Percentiles rank a stretch among this genome's conserved stretches.
These are phyloP conservation scores for Lentinula sp. DNA, from an alignment of 768 basidiomycete species.

Conservation along the genomic window DNA sequence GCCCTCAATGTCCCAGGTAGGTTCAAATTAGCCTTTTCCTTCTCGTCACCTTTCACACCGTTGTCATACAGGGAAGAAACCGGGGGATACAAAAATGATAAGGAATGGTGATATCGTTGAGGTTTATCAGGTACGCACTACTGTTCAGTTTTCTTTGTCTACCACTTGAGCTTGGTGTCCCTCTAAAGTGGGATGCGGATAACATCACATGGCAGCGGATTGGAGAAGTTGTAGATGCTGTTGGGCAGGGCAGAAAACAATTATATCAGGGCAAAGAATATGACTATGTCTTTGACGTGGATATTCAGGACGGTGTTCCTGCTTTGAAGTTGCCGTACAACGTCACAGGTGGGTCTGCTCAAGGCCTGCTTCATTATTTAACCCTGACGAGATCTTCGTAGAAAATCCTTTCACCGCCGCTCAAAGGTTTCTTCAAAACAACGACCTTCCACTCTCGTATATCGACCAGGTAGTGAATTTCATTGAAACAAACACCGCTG, in stretches of 20 bases:
- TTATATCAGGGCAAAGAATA: slow-evolving; percentile 93
- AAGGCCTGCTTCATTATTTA: slow-evolving; percentile 10
- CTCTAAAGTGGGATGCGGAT: slow-evolving; percentile 66
- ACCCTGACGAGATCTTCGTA: slow-evolving; percentile 21
- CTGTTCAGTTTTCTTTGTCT: not conserved
- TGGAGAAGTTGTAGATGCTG: slow-evolving; percentile 93
- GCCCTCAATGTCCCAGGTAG: slow-evolving; percentile 67
- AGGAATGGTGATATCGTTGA: slow-evolving; percentile 76
- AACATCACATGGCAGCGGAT: slow-evolving; percentile 80
- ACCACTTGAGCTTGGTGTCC: slow-evolving; percentile 2
- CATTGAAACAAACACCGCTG: slow-evolving; percentile 87
- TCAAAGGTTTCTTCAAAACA: slow-evolving; percentile 75
- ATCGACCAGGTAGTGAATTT: slow-evolving; percentile 88
- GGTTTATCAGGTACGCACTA: slow-evolving; percentile 70
- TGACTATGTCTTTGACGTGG: slow-evolving; percentile 99
- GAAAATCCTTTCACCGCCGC: slow-evolving; percentile 92
- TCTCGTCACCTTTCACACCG: not conserved
- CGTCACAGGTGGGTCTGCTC: slow-evolving; percentile 52
- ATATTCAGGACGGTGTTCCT: slow-evolving; percentile 88
- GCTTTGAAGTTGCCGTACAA: slow-evolving; percentile 95
- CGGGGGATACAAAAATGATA: slow-evolving; percentile 92
- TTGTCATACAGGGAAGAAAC: slow-evolving; percentile 64
- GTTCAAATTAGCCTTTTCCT: slow-evolving; percentile 12
- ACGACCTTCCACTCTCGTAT: slow-evolving; percentile 80
- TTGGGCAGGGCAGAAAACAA: slow-evolving; percentile 85